Percentiles rank a stretch among this genome's conserved stretches.
These are phyloP conservation scores for Crepidotus sp. DNA, from an alignment of 1,284 basidiomycete species.

Conservation along the genomic window DNA sequence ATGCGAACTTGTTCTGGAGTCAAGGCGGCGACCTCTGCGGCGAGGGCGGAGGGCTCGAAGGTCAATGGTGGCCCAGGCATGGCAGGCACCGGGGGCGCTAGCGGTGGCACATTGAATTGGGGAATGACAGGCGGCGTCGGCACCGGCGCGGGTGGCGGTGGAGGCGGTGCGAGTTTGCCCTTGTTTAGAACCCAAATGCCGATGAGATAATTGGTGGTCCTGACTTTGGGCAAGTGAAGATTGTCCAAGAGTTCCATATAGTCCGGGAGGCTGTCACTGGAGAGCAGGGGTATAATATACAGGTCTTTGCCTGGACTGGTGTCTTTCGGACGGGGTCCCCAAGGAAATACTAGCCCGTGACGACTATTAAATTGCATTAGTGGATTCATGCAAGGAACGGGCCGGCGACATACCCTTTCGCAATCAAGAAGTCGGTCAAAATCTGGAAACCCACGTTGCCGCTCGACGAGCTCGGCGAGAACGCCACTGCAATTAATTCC, in stretches of 20 bases:
- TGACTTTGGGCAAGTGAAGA: slow-evolving; percentile 56
- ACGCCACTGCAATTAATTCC: slow-evolving; percentile 71
- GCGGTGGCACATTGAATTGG: slow-evolving; percentile 6
- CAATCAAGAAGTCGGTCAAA: slow-evolving; percentile 61
- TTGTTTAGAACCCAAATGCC: slow-evolving; percentile 79
- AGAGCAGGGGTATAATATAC: slow-evolving; percentile 76
- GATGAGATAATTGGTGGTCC: slow-evolving; percentile 60
- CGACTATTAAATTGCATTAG: slow-evolving; percentile 43
- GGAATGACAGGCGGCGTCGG: slow-evolving; percentile 3
- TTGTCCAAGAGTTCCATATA: slow-evolving; percentile 81
- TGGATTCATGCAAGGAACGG: neutral
- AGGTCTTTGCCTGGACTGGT: slow-evolving; percentile 75
- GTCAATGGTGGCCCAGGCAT: slow-evolving; percentile 7
- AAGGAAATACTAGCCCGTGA: slow-evolving; percentile 80
- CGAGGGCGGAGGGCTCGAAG: slow-evolving; percentile 17
- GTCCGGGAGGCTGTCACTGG: slow-evolving; percentile 68
- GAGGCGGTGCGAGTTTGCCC: slow-evolving; percentile 50
- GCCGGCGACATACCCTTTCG: slow-evolving; percentile 58
- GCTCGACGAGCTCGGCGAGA: slow-evolving; percentile 42
- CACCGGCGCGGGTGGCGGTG: slow-evolving; percentile 20
- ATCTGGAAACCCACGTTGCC: slow-evolving; percentile 47
- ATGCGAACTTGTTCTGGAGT: slow-evolving; percentile 18
- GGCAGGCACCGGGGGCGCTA: slow-evolving; percentile 3
- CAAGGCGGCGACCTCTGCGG: slow-evolving; percentile 17
- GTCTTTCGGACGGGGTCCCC: slow-evolving; percentile 66